Percentiles rank a stretch among this genome's conserved stretches.
phyloP scores from a whole-genome alignment of 768 basidiomycete genomes.

The Chlorophyllum brunneum region DNA sequence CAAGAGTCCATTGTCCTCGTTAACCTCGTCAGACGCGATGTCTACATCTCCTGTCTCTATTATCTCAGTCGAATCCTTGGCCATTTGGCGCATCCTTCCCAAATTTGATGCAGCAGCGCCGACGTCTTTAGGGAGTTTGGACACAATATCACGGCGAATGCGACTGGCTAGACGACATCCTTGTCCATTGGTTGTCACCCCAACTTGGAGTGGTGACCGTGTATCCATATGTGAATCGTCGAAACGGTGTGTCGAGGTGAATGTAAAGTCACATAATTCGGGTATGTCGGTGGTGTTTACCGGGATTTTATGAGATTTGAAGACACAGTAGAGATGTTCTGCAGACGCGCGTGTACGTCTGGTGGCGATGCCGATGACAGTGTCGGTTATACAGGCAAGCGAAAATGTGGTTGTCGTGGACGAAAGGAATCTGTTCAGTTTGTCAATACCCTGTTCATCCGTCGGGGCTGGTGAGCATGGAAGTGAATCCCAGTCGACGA shows the following conservation, averaged over 20 bases:
- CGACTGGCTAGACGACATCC: constrained; percentile 84
- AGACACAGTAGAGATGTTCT: constrained; percentile 49
- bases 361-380: constrained; percentile 40
- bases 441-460: constrained; percentile 31
- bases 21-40: constrained; percentile 36
- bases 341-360: constrained; percentile 54
- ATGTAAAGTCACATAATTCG: constrained; percentile 84
- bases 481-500: constrained; percentile 52
- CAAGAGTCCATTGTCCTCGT: constrained; percentile 48
- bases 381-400: constrained; percentile 83
- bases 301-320: constrained; percentile 57
- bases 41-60: constrained; percentile 19
- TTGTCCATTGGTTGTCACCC: constrained; percentile 86
- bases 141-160: constrained; percentile 78
- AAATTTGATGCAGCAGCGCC: constrained; percentile 75
- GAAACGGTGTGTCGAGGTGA: constrained; percentile 84
- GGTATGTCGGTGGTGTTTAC: constrained; percentile 89
- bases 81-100: constrained; percentile 60
- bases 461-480: constrained; percentile 31
- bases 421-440: constrained; percentile 47
- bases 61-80: constrained; percentile 29
- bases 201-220: constrained; percentile 63
- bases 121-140: constrained; percentile 64
- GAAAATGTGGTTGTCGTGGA: constrained; percentile 24
- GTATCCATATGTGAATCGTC: constrained; percentile 40